Evolutionary conservation across 768 basidiomycete genomes (phyloP), one percentile per base, ranked within the genome.

Genomic region (Lactifluus hygrophoroides): DNA sequence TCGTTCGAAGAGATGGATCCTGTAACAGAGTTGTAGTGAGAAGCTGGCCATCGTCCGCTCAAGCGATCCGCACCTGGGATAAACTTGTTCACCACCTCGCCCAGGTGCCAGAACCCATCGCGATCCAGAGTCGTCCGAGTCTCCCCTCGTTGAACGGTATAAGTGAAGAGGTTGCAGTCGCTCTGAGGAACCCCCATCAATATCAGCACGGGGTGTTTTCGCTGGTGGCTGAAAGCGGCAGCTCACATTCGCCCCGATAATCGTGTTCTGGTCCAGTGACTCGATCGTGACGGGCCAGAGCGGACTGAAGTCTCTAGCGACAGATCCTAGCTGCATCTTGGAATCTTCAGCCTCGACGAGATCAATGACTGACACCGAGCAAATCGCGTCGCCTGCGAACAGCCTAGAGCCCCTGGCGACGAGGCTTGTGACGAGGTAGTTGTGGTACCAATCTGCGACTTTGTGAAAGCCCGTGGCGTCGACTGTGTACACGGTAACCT

Each of bases 201-300:
- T 40, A 57, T 23, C 17, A 37, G 21, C 44, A 21, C 48, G 21
- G 11, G 1, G 3, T 46, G 9, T 14, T 50, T 37, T 25, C 13
- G 19, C 35, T 45, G 32, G 9, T 51, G 16, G 21, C 14, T 51
- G 14, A 65, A 16, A 67, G 53, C 54, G 9, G n/a, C 21, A 3
- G 59, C 84, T 74, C 63, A 93, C 89, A 67, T 92, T 90, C 0
- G 86, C 84, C 19, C 82, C 88, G 52, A 96, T 79, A 44, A 90
- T 72, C 32, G 74, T 79, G 19, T 73, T 74, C 21, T 76, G 72
- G 61, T 78, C 77, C 23, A 82, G 69, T 13, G 81, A 75, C 54
- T 86, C 84, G 14, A 90, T 77, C 35, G 77, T 74, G 6, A 86
- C 74, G 3, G 92, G 88, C 78, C 86, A 90, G 48, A 90, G 70